phyloP scores from a whole-genome alignment of 1,139 yeast genomes.

The Yamadazyma taylorii region DNA sequence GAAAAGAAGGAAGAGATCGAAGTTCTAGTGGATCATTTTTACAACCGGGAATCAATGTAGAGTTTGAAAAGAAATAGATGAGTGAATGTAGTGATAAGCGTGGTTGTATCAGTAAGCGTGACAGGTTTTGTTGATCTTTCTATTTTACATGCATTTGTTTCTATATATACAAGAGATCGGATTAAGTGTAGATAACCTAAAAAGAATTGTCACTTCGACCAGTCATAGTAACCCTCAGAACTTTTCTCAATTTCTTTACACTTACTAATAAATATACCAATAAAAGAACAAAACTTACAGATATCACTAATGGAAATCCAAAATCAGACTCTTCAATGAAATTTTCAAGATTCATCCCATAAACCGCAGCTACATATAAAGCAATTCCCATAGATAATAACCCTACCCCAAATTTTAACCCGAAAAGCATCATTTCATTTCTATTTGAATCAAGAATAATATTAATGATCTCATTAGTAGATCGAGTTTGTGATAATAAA shows the following conservation, averaged over 20 bases:
- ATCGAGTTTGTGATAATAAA: conserved; percentile 40
- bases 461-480: conserved; percentile 48
- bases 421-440: conserved; percentile 48
- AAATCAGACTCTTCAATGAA: conserved; percentile 74
- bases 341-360: conserved; percentile 81
- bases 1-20: conserved; percentile 11
- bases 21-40: conserved; percentile 28
- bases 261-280: conserved; percentile 27
- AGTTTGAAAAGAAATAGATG: conserved; percentile 23
- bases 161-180: too few relatives aligned
- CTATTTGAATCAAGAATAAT: conserved; percentile 48
- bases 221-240: conserved; percentile 45
- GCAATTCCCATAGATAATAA: conserved; percentile 41
- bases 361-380: conserved; percentile 41
- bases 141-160: too few relatives aligned
- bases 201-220: conserved; percentile 24
- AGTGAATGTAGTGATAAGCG: not conserved
- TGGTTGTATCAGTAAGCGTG: too few relatives aligned
- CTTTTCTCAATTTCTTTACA: conserved; percentile 29
- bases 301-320: conserved; percentile 41
- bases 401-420: conserved; percentile 44
- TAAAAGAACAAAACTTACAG: conserved; percentile 27
- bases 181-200: too few relatives aligned
- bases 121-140: too few relatives aligned
- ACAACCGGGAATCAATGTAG: conserved; percentile 31